Evolutionary conservation across 225 moss, liverwort and hornwort genomes (phyloP).

Genomic region (Rhytidiadelphus loreus): DNA sequence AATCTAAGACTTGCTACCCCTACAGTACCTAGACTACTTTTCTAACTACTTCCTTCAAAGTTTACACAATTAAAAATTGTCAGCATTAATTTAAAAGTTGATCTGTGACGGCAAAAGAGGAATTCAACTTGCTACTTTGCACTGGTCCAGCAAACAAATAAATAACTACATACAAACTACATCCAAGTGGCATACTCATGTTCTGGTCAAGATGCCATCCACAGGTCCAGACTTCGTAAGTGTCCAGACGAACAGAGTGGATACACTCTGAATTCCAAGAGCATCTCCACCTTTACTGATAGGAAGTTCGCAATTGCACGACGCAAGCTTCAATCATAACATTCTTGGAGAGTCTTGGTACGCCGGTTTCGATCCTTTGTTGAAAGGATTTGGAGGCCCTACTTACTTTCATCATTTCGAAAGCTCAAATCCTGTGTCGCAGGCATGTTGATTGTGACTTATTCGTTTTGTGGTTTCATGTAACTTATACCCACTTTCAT

Average conservation of each 20-base stretch:
- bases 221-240: not conserved
- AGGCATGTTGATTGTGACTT: not conserved
- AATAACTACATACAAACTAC: not conserved
- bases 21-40: not conserved
- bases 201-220: not conserved
- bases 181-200: not conserved
- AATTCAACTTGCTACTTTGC: not conserved
- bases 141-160: not conserved
- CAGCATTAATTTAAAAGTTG: not conserved
- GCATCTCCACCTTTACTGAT: not conserved
- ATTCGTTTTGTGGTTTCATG: not conserved
- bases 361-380: not conserved
- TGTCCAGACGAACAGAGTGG: not conserved
- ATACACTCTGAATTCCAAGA: not conserved
- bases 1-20: not conserved
- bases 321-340: not conserved
- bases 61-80: not conserved
- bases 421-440: not conserved
- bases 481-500: too few species aligned
- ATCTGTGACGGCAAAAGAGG: not conserved
- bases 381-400: not conserved
- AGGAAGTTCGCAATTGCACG: not conserved
- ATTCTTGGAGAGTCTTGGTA: not conserved
- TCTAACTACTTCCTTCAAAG: not conserved
- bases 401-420: not conserved